Evolutionary conservation across 768 basidiomycete genomes (phyloP), one percentile per base, ranked within the genome.

Genomic region (Cystofilobasidium capitatum): DNA sequence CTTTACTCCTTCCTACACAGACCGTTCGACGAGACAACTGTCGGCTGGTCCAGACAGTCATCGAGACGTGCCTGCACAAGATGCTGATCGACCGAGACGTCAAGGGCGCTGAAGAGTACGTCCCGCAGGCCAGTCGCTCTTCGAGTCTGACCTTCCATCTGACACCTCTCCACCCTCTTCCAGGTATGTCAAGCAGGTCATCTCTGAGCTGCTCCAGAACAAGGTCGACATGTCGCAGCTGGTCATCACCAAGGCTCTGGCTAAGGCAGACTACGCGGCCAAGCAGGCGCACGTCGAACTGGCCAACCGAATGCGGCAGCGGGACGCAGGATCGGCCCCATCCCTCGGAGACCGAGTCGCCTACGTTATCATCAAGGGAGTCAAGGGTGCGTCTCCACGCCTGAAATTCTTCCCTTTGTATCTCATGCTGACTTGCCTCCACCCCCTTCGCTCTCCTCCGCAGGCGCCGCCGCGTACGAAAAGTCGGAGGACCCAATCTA

Each of bases 11-110:
- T 63, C 58, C 51, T 29, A 8, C 29, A 12, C 70, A 98, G 93
- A 98, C 96, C 49, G 96, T 99, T 57, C 87, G 96, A 71, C 84
- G 96, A 76, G 96, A 99, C 74, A 99, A 99, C 75, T 99, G 96
- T 77, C 86, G 94, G n/a, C 83, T 98, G 16, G 96, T 98, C 10
- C 91, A 91, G 10, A 97, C 94, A 1, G 91, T 98, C 71, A 98
- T 99, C 70, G 90, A 96, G 77, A 99, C 96, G 0, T 98, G 96
- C 74, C 79, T 98, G 54, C 91, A 97, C 76, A 99, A 97, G 78
- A 89, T 99, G 88, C 80, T 99, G 71, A 94, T 98, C 71, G 88
- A 97, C 74, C 82, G 90, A 57, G 91, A 99, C 74, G 92, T 96
- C 55, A 86, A 87, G 71, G 92, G 86, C 7, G 96, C 96, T 9